Evolutionary conservation across 208 protist species (phyloP), one percentile per base, ranked within the genome.

Genomic region (Acanthamoeba lenticulata): DNA sequence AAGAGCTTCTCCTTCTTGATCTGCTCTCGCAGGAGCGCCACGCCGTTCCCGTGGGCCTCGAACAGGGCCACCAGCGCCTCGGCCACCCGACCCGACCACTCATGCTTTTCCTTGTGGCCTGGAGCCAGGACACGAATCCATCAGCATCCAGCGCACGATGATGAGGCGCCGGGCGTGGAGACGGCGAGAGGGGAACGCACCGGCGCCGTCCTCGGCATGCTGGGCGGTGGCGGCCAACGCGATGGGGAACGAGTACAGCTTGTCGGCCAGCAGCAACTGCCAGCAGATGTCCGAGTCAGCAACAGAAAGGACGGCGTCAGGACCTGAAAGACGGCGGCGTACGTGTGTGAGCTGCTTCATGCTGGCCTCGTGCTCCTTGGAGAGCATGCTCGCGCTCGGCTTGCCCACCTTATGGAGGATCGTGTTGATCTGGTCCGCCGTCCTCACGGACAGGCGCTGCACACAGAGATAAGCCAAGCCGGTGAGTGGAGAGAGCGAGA

Each of bases 1-100:
- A 79, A 44, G 19, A 79, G n/a, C 36, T 79, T 79, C 36, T 79
- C 69, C 69, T 79, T 79, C 69, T 79, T 79, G 24, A 79, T 29
- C 40, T 79, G 69, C 15, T 40, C 69, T 45, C 40, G 9, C 2
- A 79, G 69, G 40, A 79, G 69, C 34, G 69, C 40, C 6, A n/a
- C 2, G 69, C 69, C 36, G 24, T 29, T 79, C 7, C 27, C 44
- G 40, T 79, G 69, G 19, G 69, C 69, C 36, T 79, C 69, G 69
- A n/a, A 15, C 38, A 45, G 34, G 21, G 69, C 44, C 69, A 79
- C 44, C 24, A 79, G 69, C 21, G 69, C 69, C 69, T 79, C 69
- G 9, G 69, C 69, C 2, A 79, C 40, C 21, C 69, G 4, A 0
- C 38, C 34, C 38, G 69, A 79, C 69, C 69, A 79, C 7, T 79